Base-by-base conservation (phyloP, 331 rosid genomes). In the Telfairia occidentalis region DNA sequence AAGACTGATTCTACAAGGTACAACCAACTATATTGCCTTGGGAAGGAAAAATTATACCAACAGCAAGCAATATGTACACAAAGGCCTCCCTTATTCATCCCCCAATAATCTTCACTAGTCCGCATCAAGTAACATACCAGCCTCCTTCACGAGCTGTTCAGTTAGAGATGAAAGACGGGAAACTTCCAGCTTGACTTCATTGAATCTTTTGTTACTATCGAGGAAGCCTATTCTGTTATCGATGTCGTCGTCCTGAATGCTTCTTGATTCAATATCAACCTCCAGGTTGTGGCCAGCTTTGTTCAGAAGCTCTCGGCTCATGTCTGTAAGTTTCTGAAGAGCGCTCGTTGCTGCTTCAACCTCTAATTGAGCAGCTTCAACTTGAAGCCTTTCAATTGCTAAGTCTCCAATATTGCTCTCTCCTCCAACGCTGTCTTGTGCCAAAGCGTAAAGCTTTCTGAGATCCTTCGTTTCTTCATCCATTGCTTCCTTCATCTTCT, bases 281-380 rank as follows among this genome's bases (percentile, higher is more conserved):
- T 85, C 86, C 45, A 86, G 77, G 76, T 85, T 76, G 34, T 29
- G 45, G 42, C 78, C 80, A 67, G 89, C 83, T 63, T 87, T 77
- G 34, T 77, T 84, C 73, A 90, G 28, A 78, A 95, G 86, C 77
- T 88, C 80, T 76, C 87, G 83, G 61, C 92, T 86, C 89, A 88
- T 85, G 32, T 85, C 90, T 0, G 84, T 73, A 35, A 95, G 89
- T 75, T 91, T 87, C 38, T 88, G 77, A 19, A 91, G 93, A 23
- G 97, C 92, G 53, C 76, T 75, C 16, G 93, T 90, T 10, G 96
- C 96, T 19, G 93, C 96, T 85, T 86, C 92, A 70, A 83, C 89
- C 78, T 94, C 92, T 63, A 88, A 72, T 78, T 87, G 92, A 81
- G 96, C 89, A 76, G 92, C 89, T 83, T 94, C 96, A 2, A 95